phyloP scores from a whole-genome alignment of 1,139 yeast genomes.

The Taphrina wiesneri region DNA sequence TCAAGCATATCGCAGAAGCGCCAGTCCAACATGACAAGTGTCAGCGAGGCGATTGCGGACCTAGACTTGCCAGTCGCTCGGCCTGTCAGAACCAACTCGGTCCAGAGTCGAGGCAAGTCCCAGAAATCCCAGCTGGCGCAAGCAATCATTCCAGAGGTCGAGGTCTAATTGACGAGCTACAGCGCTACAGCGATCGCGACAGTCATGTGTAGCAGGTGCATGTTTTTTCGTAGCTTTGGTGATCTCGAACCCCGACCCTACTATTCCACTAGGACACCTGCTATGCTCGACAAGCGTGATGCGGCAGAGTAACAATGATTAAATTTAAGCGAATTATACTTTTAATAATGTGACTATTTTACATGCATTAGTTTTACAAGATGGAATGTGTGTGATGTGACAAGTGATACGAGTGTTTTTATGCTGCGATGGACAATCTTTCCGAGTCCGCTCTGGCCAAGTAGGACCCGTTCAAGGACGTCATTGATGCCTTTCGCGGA shows the following conservation, averaged over 20 bases:
- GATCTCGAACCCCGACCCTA: too few relatives aligned
- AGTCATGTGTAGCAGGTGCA: too few relatives aligned
- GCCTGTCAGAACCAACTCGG: neutral
- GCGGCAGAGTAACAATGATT: neutral
- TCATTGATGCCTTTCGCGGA: neutral
- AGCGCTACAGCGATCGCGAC: too few relatives aligned
- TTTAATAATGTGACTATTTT: neutral
- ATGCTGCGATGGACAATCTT: neutral
- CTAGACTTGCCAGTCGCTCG: neutral
- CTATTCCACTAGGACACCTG: neutral
- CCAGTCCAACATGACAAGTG: conserved; percentile 1
- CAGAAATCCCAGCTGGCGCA: neutral
- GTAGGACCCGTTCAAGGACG: conserved; percentile 41
- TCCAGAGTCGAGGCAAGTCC: neutral
- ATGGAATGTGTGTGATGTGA: neutral
- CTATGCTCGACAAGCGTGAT: too few relatives aligned
- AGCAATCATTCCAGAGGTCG: neutral
- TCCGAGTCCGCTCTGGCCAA: neutral
- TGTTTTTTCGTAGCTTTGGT: too few relatives aligned
- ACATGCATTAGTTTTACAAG: neutral
- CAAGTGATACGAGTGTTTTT: neutral
- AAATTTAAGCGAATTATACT: neutral
- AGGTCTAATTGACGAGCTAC: neutral
- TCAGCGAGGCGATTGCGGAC: conserved; percentile 4
- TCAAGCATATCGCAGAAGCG: conserved; percentile 6